These are phyloP conservation scores for Fusarium globosum DNA, from an alignment of 2,329 filamentous ascomycete species.

Conservation along the genomic window DNA sequence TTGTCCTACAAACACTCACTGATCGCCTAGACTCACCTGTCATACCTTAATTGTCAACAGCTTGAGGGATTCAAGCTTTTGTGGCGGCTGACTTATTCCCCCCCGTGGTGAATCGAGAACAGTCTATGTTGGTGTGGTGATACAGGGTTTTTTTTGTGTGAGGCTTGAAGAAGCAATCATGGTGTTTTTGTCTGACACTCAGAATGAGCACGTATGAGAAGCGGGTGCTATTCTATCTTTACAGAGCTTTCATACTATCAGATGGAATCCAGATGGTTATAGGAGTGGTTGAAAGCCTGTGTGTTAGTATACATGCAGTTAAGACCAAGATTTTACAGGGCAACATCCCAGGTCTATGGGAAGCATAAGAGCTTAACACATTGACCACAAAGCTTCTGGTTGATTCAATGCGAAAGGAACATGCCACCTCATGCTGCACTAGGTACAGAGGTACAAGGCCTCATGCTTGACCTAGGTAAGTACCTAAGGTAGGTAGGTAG, in stretches of 20 bases:
- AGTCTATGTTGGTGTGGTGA: neutral
- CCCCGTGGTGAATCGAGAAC: conserved; percentile 1
- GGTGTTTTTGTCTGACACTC: neutral
- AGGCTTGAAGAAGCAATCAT: neutral
- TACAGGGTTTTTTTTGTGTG: neutral
- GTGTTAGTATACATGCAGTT: neutral
- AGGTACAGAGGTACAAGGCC: neutral
- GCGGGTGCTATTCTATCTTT: neutral
- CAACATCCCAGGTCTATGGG: neutral
- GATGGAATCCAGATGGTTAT: no score
- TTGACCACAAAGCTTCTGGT: neutral
- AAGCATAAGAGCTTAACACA: neutral
- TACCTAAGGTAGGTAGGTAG: neutral
- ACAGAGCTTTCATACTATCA: neutral
- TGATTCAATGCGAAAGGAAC: neutral
- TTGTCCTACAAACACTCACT: neutral
- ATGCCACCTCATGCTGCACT: no score
- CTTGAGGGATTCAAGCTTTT: neutral
- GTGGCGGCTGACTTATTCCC: conserved; percentile 3
- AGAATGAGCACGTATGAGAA: neutral
- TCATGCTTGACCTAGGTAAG: neutral
- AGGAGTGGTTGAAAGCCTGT: neutral
- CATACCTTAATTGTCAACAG: neutral
- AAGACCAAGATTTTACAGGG: neutral
- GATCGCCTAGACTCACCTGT: neutral